Percentiles rank a stretch among this genome's conserved stretches.
These are phyloP conservation scores for Helminthosporium solani DNA, from an alignment of 2,329 filamentous ascomycete species.

Conservation along the genomic window DNA sequence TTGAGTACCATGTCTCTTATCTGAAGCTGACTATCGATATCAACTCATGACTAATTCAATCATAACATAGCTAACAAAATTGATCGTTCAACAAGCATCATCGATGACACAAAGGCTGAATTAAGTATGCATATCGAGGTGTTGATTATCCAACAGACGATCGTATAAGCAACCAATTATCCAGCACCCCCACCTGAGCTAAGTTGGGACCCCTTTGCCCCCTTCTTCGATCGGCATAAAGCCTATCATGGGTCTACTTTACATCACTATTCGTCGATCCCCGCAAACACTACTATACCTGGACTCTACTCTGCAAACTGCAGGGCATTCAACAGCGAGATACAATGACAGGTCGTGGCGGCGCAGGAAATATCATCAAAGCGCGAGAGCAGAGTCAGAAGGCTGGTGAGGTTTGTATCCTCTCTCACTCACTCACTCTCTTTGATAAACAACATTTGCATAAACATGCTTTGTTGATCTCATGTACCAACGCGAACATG, in stretches of 20 bases:
- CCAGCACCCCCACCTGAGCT: slow-evolving; percentile 2
- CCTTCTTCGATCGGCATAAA: too few relatives aligned
- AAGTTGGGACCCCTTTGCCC: neutral
- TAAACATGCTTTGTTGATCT: neutral
- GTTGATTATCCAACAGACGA: too few relatives aligned
- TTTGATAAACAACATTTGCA: neutral
- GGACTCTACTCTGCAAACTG: too few relatives aligned
- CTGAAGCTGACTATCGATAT: too few relatives aligned
- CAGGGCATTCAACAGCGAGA: too few relatives aligned
- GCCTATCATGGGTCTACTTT: too few relatives aligned
- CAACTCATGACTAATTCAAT: slow-evolving; percentile 25
- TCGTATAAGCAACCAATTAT: slow-evolving; percentile 1
- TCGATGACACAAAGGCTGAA: too few relatives aligned
- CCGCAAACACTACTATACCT: neutral
- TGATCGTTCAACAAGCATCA: too few relatives aligned
- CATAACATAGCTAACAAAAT: slow-evolving; percentile 22
- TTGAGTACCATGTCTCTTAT: too few relatives aligned
- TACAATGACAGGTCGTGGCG: slow-evolving; percentile 45
- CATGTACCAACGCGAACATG: too few relatives aligned
- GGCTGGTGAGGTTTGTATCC: slow-evolving; percentile 28
- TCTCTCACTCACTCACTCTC: neutral
- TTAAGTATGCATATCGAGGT: too few relatives aligned
- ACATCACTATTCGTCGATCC: neutral
- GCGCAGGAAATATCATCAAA: slow-evolving; percentile 48
- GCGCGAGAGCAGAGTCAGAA: slow-evolving; percentile 35